A percentile compares a stretch with the other conserved stretches of the same genome.
These are phyloP conservation scores for Taphrina populina DNA, from an alignment of 1,139 yeast genomes.

Conservation along the genomic window DNA sequence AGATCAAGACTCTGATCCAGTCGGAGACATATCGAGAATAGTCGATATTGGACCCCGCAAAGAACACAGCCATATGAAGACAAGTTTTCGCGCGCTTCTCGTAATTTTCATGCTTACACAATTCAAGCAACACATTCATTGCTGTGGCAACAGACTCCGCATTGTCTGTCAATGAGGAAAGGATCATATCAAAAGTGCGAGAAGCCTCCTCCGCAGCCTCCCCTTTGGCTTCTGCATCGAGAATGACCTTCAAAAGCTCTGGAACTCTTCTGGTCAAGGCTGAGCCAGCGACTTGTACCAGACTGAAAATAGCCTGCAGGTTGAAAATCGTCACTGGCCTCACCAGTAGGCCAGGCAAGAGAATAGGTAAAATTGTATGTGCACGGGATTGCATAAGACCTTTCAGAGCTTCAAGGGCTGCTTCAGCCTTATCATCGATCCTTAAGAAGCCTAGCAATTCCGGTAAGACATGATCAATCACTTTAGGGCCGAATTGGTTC, in stretches of 20 bases:
- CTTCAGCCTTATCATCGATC: conserved; percentile 59
- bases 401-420: conserved; percentile 82
- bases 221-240: conserved; percentile 69
- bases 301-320: conserved; percentile 80
- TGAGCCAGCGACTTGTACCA: conserved; percentile 87
- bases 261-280: conserved; percentile 65
- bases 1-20: conserved; percentile 67
- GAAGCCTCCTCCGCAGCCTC: conserved; percentile 48
- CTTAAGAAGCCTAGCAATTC: conserved; percentile 71
- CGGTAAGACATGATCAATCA: conserved; percentile 86
- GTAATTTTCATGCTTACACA: conserved; percentile 74
- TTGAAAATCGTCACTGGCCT: conserved; percentile 83
- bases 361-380: conserved; percentile 87
- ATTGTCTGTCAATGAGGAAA: conserved; percentile 63
- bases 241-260: conserved; percentile 56
- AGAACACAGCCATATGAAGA: conserved; percentile 70
- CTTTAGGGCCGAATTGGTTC: conserved; percentile 67
- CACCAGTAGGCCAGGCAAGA: conserved; percentile 77
- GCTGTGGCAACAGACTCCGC: conserved; percentile 84
- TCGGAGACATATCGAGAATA: conserved; percentile 74
- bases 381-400: conserved; percentile 91
- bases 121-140: conserved; percentile 72
- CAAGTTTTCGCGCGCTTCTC: conserved; percentile 66
- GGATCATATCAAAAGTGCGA: conserved; percentile 63
- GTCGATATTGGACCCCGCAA: conserved; percentile 63